These are phyloP conservation scores for Fraxinus floribunda DNA, from an alignment of 305 asterid species.

Conservation along the genomic window DNA sequence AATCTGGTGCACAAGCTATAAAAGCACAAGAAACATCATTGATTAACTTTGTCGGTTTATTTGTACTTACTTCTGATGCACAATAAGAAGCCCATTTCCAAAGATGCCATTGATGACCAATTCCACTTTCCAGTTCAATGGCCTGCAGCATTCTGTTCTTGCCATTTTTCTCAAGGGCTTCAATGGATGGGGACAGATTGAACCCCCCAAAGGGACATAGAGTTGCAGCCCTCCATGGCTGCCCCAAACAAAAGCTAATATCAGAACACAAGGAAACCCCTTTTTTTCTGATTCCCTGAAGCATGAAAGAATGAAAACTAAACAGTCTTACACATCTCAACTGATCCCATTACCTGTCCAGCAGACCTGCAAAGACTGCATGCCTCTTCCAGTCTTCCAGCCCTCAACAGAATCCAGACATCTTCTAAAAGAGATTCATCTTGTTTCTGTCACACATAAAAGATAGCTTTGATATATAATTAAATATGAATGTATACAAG, in stretches of 20 bases:
- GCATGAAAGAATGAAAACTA: slow-evolving; percentile 17
- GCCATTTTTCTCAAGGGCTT: slow-evolving; percentile 75
- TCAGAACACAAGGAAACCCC: slow-evolving; percentile 24
- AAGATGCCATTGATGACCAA: slow-evolving; percentile 83
- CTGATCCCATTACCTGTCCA: slow-evolving; percentile 69
- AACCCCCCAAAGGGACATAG: slow-evolving; percentile 76
- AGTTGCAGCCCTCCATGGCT: slow-evolving; percentile 99
- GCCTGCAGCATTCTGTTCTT: slow-evolving; percentile 84
- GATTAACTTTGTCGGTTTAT: slow-evolving; percentile 2
- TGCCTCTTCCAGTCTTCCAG: slow-evolving; percentile 97
- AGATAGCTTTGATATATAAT: slow-evolving; percentile 12
- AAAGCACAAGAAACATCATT: slow-evolving; percentile 18
- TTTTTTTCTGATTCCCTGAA: slow-evolving; percentile 3
- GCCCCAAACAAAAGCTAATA: slow-evolving; percentile 34
- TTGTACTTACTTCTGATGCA: slow-evolving; percentile 87
- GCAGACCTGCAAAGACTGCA: slow-evolving; percentile 84
- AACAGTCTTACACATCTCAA: slow-evolving; percentile 24
- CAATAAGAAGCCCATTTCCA: slow-evolving; percentile 99
- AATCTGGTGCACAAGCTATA: slow-evolving; percentile 11
- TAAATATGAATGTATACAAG: background rate
- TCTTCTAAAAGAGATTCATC: slow-evolving; percentile 98
- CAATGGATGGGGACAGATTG: slow-evolving; percentile 71
- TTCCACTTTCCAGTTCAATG: slow-evolving; percentile 88
- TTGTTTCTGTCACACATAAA: slow-evolving; percentile 60
- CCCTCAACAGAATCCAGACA: slow-evolving; percentile 86